phyloP scores from a whole-genome alignment of 345 rosid species.

The Adansonia digitata region DNA sequence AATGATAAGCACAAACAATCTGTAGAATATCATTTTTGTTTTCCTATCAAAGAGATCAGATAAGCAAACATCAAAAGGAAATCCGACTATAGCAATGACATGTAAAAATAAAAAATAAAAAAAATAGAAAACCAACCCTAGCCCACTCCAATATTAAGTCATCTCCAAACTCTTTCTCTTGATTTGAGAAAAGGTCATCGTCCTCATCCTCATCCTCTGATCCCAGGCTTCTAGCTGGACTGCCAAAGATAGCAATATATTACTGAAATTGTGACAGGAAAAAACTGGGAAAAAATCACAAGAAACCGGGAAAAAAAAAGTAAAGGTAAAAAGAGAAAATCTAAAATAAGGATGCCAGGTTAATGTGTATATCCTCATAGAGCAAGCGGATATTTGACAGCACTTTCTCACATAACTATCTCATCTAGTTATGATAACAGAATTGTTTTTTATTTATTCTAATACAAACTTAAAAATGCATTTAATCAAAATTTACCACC shows the following conservation, averaged over 20 bases:
- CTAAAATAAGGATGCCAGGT: conserved; percentile 4
- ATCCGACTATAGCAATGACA: conserved; percentile 10
- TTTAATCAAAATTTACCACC: conserved; percentile 39
- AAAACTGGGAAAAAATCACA: background rate
- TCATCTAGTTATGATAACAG: background rate
- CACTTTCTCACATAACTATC: background rate
- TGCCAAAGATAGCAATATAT: conserved; percentile 63
- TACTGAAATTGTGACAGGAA: conserved; percentile 24
- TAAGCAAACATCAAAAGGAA: conserved; percentile 18
- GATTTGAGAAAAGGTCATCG: conserved; percentile 47
- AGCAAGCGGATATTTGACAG: background rate
- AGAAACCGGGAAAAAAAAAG: background rate
- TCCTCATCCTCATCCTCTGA: conserved; percentile 80
- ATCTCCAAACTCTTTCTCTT: conserved; percentile 46
- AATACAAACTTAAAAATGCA: background rate
- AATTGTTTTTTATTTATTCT: background rate
- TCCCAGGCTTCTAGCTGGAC: conserved; percentile 74
- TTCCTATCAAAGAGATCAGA: conserved; percentile 46
- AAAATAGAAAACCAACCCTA: conserved; percentile 48
- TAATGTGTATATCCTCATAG: background rate
- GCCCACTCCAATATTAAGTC: conserved; percentile 88
- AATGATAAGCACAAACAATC: conserved; percentile 82
- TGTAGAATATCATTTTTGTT: conserved; percentile 73
- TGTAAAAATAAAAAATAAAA: conserved; percentile 16
- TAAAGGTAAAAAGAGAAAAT: conserved; percentile 1